phyloP scores from a whole-genome alignment of 768 basidiomycete species.

The Pholiota conissans region DNA sequence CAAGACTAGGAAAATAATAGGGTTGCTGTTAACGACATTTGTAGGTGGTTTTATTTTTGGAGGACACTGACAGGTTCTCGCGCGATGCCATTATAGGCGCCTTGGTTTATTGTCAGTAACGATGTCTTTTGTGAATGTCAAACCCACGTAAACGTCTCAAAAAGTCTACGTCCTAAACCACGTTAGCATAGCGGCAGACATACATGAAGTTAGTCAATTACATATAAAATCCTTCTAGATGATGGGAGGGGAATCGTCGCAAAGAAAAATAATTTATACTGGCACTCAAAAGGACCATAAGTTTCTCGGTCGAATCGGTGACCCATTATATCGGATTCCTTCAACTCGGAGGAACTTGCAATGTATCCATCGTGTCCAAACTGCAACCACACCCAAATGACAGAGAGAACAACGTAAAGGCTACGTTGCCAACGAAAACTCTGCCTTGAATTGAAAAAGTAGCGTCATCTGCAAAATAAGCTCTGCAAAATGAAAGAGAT shows the following conservation, averaged over 20 bases:
- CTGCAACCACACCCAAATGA: slow-evolving; percentile 11
- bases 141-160: too few species aligned
- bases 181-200: slow-evolving; percentile 2
- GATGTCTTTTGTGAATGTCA: too few species aligned
- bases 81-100: too few species aligned
- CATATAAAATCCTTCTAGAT: slow-evolving; percentile 17
- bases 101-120: too few species aligned
- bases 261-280: slow-evolving; percentile 18
- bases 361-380: slow-evolving; percentile 9
- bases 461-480: neutral
- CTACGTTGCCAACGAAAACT: neutral
- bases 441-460: neutral
- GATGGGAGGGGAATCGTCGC: slow-evolving; percentile 12
- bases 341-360: slow-evolving; percentile 10
- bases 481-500: too few species aligned
- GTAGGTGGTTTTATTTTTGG: too few species aligned
- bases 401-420: neutral
- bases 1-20: too few species aligned
- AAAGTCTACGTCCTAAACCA: slow-evolving; percentile 10
- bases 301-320: slow-evolving; percentile 19
- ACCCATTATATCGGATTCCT: slow-evolving; percentile 14
- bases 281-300: slow-evolving; percentile 10
- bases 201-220: slow-evolving; percentile 3
- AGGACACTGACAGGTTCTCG: too few species aligned
- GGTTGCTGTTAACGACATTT: too few species aligned